Evolutionary conservation across 225 moss, liverwort and hornwort species (phyloP), one percentile per base, ranked within the genome.

Genomic region (Polytrichum formosum): DNA sequence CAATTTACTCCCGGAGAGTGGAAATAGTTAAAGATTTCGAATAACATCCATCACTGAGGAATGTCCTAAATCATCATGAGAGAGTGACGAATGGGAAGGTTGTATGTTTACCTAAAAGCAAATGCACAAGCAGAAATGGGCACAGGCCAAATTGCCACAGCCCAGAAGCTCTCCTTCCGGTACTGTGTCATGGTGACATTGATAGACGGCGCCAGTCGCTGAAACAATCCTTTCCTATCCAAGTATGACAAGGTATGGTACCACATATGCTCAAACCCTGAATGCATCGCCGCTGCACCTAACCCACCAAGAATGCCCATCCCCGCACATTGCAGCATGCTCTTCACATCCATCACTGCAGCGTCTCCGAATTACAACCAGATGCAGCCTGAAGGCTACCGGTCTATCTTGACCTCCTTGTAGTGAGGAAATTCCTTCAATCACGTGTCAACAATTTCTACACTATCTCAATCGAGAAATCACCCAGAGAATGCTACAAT

Each of bases 131-230:
- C 6, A 28, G 28, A 28, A 28, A 28, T 28, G 28, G 28, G 28
- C 28, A 28, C 80, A 2, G 77, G 72, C 8, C 82, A 70, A 6
- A 82, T 26, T 5, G 85, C 75, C 6, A 79, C 74, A 6, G 81
- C 84, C 79, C 81, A 84, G 61, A 84, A 88, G 75, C 79, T 84
- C 75, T 81, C 79, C 66, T 67, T 66, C 23, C 33, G 55, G 28
- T 76, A 82, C 26, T 68, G 76, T 16, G 60, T 67, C 72, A 77
- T 74, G 13, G 79, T 79, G 53, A 88, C 82, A 4, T 69, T 59
- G 30, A 82, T 79, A 25, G 81, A 81, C 1, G 82, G 82, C 26
- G 87, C 74, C 23, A 84, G 68, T 20, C 84, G 66, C 55, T 69
- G 79, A 60, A 82, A 82, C 53, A 17, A 21, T 0, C 81, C 81